Percentiles rank a stretch among this genome's conserved stretches.
Evolutionary conservation across 208 protist species (phyloP).

Genomic region (Vickermania spadyakhi): DNA sequence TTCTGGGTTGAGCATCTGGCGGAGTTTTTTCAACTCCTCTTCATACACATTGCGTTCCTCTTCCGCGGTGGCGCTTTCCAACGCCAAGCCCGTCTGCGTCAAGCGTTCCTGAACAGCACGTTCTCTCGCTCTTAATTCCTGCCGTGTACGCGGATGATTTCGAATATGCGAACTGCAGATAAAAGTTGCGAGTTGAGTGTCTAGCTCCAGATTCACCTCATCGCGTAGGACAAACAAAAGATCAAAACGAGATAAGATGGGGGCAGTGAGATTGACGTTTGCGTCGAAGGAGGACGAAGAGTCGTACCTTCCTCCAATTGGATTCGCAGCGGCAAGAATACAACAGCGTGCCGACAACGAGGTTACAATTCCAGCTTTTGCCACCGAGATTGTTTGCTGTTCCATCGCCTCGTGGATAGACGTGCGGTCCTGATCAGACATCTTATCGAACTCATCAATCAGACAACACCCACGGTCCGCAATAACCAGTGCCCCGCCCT

Average conservation of each 20-base stretch:
- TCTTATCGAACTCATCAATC: constrained; percentile 99
- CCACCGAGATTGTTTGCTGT: constrained; percentile 99
- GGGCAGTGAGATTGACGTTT: constrained; percentile 98
- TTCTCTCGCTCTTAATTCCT: constrained; percentile 40
- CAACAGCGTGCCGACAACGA: constrained; percentile 94
- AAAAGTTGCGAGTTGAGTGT: constrained; percentile 93
- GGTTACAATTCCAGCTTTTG: constrained; percentile 99
- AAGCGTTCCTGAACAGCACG: constrained; percentile 46
- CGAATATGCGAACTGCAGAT: constrained; percentile 94
- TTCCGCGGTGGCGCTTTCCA: constrained; percentile 61
- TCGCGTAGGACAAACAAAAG: constrained; percentile 94
- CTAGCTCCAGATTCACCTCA: constrained; percentile 92
- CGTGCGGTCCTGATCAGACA: constrained; percentile 97
- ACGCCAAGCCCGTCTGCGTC: constrained; percentile 38
- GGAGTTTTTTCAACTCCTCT: constrained; percentile 40
- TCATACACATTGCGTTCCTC: constrained; percentile 51
- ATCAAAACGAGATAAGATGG: constrained; percentile 99
- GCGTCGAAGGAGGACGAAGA: constrained; percentile 90
- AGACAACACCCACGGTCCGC: constrained; percentile 98
- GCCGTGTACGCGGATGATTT: constrained; percentile 79
- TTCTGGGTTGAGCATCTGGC: constrained; percentile 14
- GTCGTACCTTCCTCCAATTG: constrained; percentile 96
- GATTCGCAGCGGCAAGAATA: constrained; percentile 99
- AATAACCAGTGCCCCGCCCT: constrained; percentile 99
- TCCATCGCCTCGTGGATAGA: constrained; percentile 99